phyloP scores from a whole-genome alignment of 139 green algal genomes.

The Coelastrella sp. region DNA sequence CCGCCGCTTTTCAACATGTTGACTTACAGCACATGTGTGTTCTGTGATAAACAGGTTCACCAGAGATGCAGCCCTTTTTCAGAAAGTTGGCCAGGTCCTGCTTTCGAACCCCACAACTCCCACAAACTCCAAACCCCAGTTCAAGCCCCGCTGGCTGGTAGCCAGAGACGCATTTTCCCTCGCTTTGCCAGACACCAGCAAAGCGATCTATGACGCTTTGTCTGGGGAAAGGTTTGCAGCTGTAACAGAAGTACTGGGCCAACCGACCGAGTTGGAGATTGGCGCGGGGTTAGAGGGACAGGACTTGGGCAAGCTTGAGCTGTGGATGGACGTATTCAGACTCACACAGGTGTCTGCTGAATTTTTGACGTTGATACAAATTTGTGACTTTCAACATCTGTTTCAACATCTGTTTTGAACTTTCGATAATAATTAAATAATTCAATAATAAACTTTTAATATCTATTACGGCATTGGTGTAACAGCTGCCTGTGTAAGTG shows the following conservation, averaged over 20 bases:
- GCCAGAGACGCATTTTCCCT: conserved; percentile 84
- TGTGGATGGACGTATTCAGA: conserved; percentile 84
- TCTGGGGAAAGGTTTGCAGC: conserved; percentile 44
- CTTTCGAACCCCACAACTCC: conserved; percentile 50
- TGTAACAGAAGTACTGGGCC: conserved; percentile 38
- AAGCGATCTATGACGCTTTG: conserved; percentile 77
- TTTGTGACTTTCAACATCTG: too few species aligned
- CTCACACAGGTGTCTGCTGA: conserved; percentile 15
- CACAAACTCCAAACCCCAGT: neutral
- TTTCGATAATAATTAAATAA: too few species aligned
- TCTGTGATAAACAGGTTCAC: conserved; percentile 68
- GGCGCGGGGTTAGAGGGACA: conserved; percentile 20
- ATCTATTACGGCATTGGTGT: too few species aligned
- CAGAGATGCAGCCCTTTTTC: conserved; percentile 63
- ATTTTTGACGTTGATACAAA: too few species aligned
- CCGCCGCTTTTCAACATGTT: neutral
- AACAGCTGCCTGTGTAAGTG: too few species aligned
- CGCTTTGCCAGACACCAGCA: conserved; percentile 53
- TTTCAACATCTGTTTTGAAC: too few species aligned
- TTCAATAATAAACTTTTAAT: too few species aligned
- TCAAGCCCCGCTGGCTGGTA: conserved; percentile 71
- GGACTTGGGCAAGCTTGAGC: conserved; percentile 58
- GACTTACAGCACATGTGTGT: too few species aligned
- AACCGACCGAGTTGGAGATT: conserved; percentile 25
- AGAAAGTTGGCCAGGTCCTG: conserved; percentile 75